Percentiles rank a stretch among this genome's conserved stretches.
These are phyloP conservation scores for Neurospora cerealis DNA, from an alignment of 495 filamentous ascomycete genomes.

Conservation along the genomic window DNA sequence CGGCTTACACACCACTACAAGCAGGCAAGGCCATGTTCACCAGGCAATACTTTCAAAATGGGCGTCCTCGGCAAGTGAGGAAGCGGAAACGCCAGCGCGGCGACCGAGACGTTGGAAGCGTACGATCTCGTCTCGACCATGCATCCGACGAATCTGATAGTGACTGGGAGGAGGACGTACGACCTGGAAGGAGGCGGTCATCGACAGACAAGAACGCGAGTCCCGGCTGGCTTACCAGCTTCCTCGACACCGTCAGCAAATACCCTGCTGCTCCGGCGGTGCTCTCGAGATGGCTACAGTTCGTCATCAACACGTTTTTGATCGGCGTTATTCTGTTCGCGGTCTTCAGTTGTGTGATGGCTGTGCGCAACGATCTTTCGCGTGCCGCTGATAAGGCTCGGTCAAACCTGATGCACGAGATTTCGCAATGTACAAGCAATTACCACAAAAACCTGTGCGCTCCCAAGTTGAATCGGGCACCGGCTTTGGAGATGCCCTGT, in stretches of 20 bases:
- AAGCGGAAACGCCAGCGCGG: slow-evolving; percentile 34
- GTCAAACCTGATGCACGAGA: slow-evolving; percentile 57
- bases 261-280: slow-evolving; percentile 82
- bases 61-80: slow-evolving; percentile 38
- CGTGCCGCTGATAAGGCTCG: slow-evolving; percentile 55
- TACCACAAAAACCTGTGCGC: slow-evolving; percentile 68
- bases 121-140: slow-evolving; percentile 29
- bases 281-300: slow-evolving; percentile 74
- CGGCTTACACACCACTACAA: slow-evolving; percentile 29
- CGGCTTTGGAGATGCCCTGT: slow-evolving; percentile 64
- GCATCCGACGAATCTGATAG: slow-evolving; percentile 51
- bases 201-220: slow-evolving; percentile 13
- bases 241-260: slow-evolving; percentile 60
- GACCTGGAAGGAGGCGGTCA: slow-evolving; percentile 16
- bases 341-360: slow-evolving; percentile 57
- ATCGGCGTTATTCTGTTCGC: slow-evolving; percentile 57
- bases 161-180: slow-evolving; percentile 17
- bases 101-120: slow-evolving; percentile 35
- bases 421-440: slow-evolving; percentile 55
- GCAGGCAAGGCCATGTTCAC: slow-evolving; percentile 27
- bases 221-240: slow-evolving; percentile 35
- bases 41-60: slow-evolving; percentile 19
- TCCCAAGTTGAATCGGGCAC: slow-evolving; percentile 44
- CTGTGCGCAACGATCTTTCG: slow-evolving; percentile 68
- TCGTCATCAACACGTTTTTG: slow-evolving; percentile 68